Base-by-base conservation (phyloP, 495 filamentous ascomycete genomes). In the Penicillium nucicola region DNA sequence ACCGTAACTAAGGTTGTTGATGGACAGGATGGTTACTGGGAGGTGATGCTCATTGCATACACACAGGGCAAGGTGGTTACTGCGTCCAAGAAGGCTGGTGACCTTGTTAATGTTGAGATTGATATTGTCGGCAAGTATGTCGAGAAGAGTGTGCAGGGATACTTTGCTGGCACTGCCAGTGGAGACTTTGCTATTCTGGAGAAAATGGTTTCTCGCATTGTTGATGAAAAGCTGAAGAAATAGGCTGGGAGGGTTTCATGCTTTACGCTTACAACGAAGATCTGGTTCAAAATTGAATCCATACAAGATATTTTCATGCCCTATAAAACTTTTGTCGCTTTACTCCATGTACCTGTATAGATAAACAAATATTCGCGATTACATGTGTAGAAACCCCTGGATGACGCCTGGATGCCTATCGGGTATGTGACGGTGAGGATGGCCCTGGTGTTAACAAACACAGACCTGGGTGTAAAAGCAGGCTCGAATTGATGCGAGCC, bases 71-170 rank as follows among this genome's bases (percentile, higher is more conserved):
- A 85, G 68, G 83, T 97, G 30, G 89, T 96, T 2, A 88, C 87
- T 50, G 89, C 87, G 9, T 70, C 66, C 10, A 97, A 99, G 79
- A 75, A 78, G 66, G 69, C 75, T n/a, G 92, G 95, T 1, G 90
- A 96, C 5, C 77, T 81, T 42, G 90, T 97, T 25, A 99, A 99
- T 68, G 85, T 97, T 14, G 95, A 99, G 78, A 95, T 97, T 43
- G 95, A 99, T 68, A 91, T 96, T 77, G 85, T 97, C 56, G 95
- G 92, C 4, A 99, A 99, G 79, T 97, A 97, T 66, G 92, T 97
- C 15, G 95, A 97, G 83, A 99, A 97, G 83, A 90, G 88, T 50
- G 84, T 83, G 1, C 65, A 75, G 53, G 80, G 68, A 12, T 83
- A 82, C 57, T 80, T 84, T 61, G 77, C 77, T 42, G 77, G 75